Base-by-base conservation (phyloP, 192 early-diverging fungal species). In the Podila verticillata region DNA sequence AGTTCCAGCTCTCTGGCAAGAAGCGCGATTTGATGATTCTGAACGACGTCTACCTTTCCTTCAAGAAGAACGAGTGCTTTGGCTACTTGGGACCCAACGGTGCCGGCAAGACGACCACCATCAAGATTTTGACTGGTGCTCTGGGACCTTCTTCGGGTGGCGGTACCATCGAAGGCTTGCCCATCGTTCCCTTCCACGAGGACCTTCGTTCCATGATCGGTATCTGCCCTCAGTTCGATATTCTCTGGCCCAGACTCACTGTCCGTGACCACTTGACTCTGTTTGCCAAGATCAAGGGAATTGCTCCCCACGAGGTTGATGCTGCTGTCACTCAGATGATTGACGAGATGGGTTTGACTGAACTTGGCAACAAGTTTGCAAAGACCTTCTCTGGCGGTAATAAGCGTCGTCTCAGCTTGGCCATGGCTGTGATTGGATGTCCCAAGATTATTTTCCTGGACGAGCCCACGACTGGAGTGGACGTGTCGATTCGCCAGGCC, bases 361-460 rank as follows among this genome's bases (percentile, higher is more conserved):
- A 54, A 13, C 61, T 81, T 31, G 77, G 66, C n/a, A 60, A 82
- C 51, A 68, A 73, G 60, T 64, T 31, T n/a, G 48, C 66, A 31
- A 65, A 79, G 61, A 69, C 91, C 1, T 94, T 90, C 19, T 88
- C 85, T 6, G 90, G 91, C 15, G 91, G 90, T 51, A 90, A 92
- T 68, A 87, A 88, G 73, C 89, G 89, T 69, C 87, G 91, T 54
- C 83, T 87, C 57, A 85, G 83, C 62, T 89, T 91, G 44, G 87
- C 88, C 8, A 87, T 86, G 61, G 87, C 87, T 59, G 82, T 91
- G 2, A 87, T 89, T 8, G 89, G 85, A 34, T 81, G 88, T 79
- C 90, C 92, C n/a, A 87, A 89, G 63, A 83, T 92, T 36, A 87
- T 97, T 31, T 93, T 97, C 81, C 84, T 96, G 58, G 94, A 95